These are phyloP conservation scores for Neurospora sp. DNA, from an alignment of 495 filamentous ascomycete species.

Conservation along the genomic window DNA sequence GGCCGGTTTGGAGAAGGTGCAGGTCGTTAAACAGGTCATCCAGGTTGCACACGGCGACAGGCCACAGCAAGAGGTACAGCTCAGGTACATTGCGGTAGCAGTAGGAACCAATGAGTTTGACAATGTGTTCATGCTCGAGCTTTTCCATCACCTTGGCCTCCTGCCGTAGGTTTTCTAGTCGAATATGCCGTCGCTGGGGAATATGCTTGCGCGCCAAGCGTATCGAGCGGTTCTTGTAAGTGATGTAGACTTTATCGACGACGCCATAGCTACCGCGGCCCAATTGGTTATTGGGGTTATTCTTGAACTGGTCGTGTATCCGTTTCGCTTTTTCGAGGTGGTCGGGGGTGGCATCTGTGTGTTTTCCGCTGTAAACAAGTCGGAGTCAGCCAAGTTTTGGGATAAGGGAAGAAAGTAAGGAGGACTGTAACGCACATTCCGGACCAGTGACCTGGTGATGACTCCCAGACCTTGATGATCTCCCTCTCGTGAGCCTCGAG, in stretches of 20 bases:
- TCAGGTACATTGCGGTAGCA: constrained; percentile 14
- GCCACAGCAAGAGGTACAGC: constrained; percentile 32
- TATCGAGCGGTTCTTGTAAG: constrained; percentile 20
- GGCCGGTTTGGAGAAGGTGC: constrained; percentile 18
- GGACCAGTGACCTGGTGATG: constrained; percentile 21
- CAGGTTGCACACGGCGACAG: constrained; percentile 33
- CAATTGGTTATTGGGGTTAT: constrained; percentile 13
- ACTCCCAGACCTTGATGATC: constrained; percentile 24
- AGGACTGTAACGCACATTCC: constrained; percentile 19
- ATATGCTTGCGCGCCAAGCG: constrained; percentile 26
- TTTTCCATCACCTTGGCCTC: constrained; percentile 36
- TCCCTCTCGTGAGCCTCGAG: constrained; percentile 21
- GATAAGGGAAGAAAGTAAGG: background rate
- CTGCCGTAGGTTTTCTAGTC: constrained; percentile 23
- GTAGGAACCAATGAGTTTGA: constrained; percentile 35
- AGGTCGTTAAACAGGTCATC: constrained; percentile 28
- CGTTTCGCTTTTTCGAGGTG: constrained; percentile 25
- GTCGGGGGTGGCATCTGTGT: constrained; percentile 12
- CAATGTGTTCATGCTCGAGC: constrained; percentile 31
- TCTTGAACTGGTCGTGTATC: constrained; percentile 20
- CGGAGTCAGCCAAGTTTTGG: constrained; percentile 4
- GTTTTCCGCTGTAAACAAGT: constrained; percentile 18
- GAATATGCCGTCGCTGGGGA: constrained; percentile 8
- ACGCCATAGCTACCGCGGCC: constrained; percentile 25
- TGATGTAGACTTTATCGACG: constrained; percentile 25